A percentile compares a stretch with the other conserved stretches of the same genome.
Evolutionary conservation across 257 asterid genomes (phyloP).

Genomic region (Cinchona pubescens): DNA sequence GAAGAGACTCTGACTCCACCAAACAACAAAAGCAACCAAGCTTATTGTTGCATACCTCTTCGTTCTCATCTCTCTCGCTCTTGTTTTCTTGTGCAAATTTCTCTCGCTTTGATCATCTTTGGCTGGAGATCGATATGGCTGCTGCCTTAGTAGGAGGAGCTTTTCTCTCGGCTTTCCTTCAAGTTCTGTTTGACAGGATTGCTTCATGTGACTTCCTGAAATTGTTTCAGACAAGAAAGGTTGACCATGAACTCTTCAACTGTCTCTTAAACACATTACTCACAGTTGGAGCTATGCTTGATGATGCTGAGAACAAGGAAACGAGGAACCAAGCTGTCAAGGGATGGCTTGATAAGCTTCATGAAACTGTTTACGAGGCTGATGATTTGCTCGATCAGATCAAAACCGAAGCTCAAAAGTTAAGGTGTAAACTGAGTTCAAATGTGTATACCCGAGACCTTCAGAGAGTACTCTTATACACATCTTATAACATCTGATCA

Average conservation of each 20-base stretch:
- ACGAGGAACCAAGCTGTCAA: background rate
- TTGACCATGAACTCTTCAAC: background rate
- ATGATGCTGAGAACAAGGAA: slow-evolving; percentile 25
- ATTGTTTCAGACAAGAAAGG: background rate
- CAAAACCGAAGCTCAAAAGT: slow-evolving; percentile 17
- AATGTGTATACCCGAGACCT: too few relatives aligned
- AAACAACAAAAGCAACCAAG: too few relatives aligned
- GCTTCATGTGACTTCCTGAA: slow-evolving; percentile 1
- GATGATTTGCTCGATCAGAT: slow-evolving; percentile 23
- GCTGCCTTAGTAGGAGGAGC: slow-evolving; percentile 13
- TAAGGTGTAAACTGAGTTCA: slow-evolving; percentile 4
- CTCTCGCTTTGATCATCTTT: too few relatives aligned
- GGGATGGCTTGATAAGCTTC: slow-evolving; percentile 19
- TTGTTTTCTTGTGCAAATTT: too few relatives aligned
- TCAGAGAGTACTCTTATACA: background rate
- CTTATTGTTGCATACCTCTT: too few relatives aligned
- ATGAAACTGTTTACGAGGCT: slow-evolving; percentile 5
- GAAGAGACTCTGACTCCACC: too few relatives aligned
- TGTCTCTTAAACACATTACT: background rate
- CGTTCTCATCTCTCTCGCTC: too few relatives aligned
- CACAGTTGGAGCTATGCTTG: slow-evolving; percentile 13
- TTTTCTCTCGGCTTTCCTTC: slow-evolving; percentile 3
- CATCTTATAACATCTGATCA: background rate
- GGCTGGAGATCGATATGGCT: slow-evolving; percentile 7
- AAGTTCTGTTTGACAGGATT: slow-evolving; percentile 14